Conservation (phyloP, 148 eudicot species). For the Beta vulgaris region DNA sequence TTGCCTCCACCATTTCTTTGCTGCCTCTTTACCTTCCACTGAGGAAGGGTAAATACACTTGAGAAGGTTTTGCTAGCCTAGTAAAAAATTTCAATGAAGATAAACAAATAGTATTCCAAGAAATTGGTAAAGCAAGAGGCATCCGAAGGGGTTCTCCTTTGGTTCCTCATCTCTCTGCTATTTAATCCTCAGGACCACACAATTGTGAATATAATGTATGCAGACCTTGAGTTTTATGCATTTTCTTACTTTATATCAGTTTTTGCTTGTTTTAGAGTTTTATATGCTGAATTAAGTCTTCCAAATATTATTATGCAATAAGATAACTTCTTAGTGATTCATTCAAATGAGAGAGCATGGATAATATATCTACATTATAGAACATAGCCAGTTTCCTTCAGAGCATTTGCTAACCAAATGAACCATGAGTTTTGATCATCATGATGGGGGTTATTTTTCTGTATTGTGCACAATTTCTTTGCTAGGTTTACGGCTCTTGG, state of each 20-base stretch:
- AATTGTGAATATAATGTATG: background rate
- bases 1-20: background rate
- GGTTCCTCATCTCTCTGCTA: background rate
- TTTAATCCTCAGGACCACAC: background rate
- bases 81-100: background rate
- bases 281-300: background rate
- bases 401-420: background rate
- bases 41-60: background rate
- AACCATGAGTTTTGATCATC: background rate
- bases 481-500: too few species aligned
- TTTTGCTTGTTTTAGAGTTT: background rate
- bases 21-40: background rate
- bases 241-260: background rate
- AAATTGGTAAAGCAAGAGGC: background rate
- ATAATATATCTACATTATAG: background rate
- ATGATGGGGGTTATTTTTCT: background rate
- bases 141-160: background rate
- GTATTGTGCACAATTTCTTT: background rate
- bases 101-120: background rate
- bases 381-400: background rate
- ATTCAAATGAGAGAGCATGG: background rate
- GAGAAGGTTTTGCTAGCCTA: background rate
- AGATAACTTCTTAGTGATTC: background rate
- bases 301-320: background rate
- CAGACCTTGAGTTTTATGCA: background rate